Evolutionary conservation across 139 green algal genomes (phyloP), one percentile per base, ranked within the genome.

Genomic region (Chlorella sp.): DNA sequence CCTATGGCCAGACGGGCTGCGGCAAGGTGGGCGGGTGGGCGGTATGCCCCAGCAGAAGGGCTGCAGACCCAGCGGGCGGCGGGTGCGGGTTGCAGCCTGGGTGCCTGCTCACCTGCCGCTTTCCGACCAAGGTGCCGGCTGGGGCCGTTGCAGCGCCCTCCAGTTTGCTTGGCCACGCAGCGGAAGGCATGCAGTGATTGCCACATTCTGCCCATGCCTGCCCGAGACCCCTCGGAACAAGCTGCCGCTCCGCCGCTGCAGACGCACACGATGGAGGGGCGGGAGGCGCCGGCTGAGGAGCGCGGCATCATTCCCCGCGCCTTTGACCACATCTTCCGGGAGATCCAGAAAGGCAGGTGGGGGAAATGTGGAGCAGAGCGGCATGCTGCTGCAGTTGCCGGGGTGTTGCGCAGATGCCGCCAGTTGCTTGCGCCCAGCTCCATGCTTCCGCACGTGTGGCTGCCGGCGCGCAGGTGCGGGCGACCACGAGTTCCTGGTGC

Each of bases 321-420:
- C 16, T 94, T 98, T 68, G 94, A 98, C 62, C 95, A 99, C 86
- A 95, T 98, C 38, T 99, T 98, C 85, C 87, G 81, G 8, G 92
- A 92, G 84, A 99, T 99, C 85, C 88, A 97, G 76, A 95, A 93
- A 76, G 96, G 98, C 87, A 89, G 85, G 28, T 2, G 46, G 28
- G 6, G 75, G n/a, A 7, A 6, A 32, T 32, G 5, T 1, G 46
- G 32, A 62, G 44, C 73, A 26, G 44, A n/a, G n/a, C n/a, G n/a
- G n/a, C n/a, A n/a, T n/a, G n/a, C n/a, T n/a, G n/a, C n/a, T n/a
- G n/a, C n/a, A n/a, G n/a, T n/a, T n/a, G n/a, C n/a, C n/a, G n/a
- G n/a, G n/a, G n/a, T n/a, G n/a, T n/a, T n/a, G n/a, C n/a, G n/a
- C n/a, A n/a, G n/a, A 11, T 16, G 22, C 40, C 40, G 17, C 20